Evolutionary conservation across 768 basidiomycete genomes (phyloP).

Genomic region (Leccinum broughii): DNA sequence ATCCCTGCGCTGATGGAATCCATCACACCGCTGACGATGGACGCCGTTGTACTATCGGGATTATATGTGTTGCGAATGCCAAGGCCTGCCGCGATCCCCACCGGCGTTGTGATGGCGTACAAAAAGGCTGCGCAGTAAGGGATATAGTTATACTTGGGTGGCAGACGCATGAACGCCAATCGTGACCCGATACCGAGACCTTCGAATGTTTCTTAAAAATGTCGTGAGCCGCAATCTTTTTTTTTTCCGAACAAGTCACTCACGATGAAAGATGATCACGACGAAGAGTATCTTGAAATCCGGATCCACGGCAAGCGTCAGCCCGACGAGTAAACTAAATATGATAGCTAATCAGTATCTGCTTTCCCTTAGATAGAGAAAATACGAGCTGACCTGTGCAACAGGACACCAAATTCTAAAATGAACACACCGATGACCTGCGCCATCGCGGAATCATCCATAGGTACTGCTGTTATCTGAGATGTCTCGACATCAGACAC

Average conservation of each 20-base stretch:
- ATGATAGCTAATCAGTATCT: not conserved
- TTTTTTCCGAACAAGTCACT: constrained; percentile 33
- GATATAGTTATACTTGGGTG: constrained; percentile 52
- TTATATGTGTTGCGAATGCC: constrained; percentile 80
- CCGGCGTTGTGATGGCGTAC: constrained; percentile 79
- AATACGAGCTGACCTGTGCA: constrained; percentile 59
- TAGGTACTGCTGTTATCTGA: constrained; percentile 5
- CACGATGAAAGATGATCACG: constrained; percentile 91
- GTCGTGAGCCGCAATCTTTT: constrained; percentile 1
- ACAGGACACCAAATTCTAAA: constrained; percentile 88
- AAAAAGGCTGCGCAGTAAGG: constrained; percentile 60
- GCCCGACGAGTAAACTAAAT: constrained; percentile 74
- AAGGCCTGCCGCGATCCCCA: constrained; percentile 86
- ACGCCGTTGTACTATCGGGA: constrained; percentile 71
- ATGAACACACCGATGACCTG: constrained; percentile 89
- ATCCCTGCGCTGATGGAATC: constrained; percentile 89
- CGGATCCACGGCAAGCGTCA: constrained; percentile 88
- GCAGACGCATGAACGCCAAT: constrained; percentile 71
- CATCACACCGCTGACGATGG: constrained; percentile 80
- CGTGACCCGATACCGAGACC: constrained; percentile 92
- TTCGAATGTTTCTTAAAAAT: constrained; percentile 78
- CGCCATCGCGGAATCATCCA: constrained; percentile 50
- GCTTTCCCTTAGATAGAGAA: not conserved
- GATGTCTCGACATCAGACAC: constrained; percentile 32
- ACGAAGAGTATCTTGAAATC: constrained; percentile 85